Evolutionary conservation across 495 filamentous ascomycete genomes (phyloP), one percentile per base, ranked within the genome.

Genomic region (Aspergillus homomorphus): DNA sequence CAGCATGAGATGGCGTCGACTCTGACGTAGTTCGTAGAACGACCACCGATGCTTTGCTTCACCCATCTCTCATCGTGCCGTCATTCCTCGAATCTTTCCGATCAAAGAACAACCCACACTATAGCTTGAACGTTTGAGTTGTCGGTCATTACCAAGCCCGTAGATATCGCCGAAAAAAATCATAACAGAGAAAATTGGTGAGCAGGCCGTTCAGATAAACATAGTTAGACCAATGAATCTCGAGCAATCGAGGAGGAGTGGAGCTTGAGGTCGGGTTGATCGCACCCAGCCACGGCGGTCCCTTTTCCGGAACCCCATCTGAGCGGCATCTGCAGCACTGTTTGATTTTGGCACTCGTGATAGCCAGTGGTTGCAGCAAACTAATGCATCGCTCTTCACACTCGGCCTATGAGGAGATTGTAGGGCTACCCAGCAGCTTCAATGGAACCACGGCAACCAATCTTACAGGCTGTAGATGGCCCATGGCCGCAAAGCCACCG

Each of bases 11-110:
- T 38, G 33, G 33, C 24, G n/a, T 46, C 45, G 16, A 28, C 26
- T 22, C 33, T 57, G 54, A 57, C 54, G 54, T 57, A 50, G 45
- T 49, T 56, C 21, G 54, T 57, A 23, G 33, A 2, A 38, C 33
- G 15, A 12, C 21, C 18, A 55, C 53, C 23, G 53, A 46, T 18
- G n/a, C 24, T 45, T 6, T 45, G 42, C 45, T 46, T 55, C 53
- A 30, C 15, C 33, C 9, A 42, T 41, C 18, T 19, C 3, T 21
- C 41, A 22, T 49, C 26, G 44, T 57, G 6, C 44, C 10, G 33
- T 38, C 33, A 38, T 38, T 38, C 33, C 33, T 38, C 33, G 15
- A 38, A 38, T 38, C 12, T 38, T 12, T 38, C 33, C 33, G 33
- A 38, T 38, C 33, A 38, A 12, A 38, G 12, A 24, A 21, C 23